A percentile compares a stretch with the other conserved stretches of the same genome.
phyloP scores from a whole-genome alignment of 2,329 filamentous ascomycete genomes.

The Elsinoe fawcettii region DNA sequence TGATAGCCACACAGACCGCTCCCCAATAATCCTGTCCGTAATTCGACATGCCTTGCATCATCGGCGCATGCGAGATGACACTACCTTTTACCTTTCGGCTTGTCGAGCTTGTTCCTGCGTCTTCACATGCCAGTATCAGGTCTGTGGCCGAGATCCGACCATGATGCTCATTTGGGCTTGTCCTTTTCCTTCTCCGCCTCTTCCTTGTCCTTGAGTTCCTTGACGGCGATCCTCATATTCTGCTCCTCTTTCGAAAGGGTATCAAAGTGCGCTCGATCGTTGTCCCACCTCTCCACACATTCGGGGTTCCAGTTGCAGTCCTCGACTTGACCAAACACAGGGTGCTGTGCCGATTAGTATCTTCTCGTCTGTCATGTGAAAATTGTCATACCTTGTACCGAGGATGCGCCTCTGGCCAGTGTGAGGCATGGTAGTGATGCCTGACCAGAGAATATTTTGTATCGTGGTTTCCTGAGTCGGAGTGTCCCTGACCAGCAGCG shows the following conservation, averaged over 20 bases:
- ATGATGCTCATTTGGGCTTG: slow-evolving; percentile 10
- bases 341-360: slow-evolving; percentile 37
- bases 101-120: not conserved
- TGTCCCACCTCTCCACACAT: slow-evolving; percentile 60
- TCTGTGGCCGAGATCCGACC: not conserved
- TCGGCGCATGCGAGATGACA: not conserved
- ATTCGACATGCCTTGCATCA: not conserved
- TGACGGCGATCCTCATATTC: slow-evolving; percentile 40
- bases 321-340: slow-evolving; percentile 62
- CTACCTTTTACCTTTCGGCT: not conserved
- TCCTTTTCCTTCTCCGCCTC: slow-evolving; percentile 20
- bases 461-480: slow-evolving; percentile 60
- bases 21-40: not conserved
- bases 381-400: slow-evolving; percentile 28
- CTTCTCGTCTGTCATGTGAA: not conserved
- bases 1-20: not conserved
- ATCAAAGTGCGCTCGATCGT: slow-evolving; percentile 54
- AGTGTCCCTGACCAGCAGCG: slow-evolving; percentile 62
- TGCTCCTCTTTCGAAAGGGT: slow-evolving; percentile 53
- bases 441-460: slow-evolving; percentile 51
- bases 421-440: slow-evolving; percentile 67
- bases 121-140: not conserved
- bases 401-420: slow-evolving; percentile 61
- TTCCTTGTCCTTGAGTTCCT: slow-evolving; percentile 23
- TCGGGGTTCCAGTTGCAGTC: slow-evolving; percentile 61